These are phyloP conservation scores for Pichia sp. DNA, from an alignment of 1,139 yeast genomes.

Conservation along the genomic window DNA sequence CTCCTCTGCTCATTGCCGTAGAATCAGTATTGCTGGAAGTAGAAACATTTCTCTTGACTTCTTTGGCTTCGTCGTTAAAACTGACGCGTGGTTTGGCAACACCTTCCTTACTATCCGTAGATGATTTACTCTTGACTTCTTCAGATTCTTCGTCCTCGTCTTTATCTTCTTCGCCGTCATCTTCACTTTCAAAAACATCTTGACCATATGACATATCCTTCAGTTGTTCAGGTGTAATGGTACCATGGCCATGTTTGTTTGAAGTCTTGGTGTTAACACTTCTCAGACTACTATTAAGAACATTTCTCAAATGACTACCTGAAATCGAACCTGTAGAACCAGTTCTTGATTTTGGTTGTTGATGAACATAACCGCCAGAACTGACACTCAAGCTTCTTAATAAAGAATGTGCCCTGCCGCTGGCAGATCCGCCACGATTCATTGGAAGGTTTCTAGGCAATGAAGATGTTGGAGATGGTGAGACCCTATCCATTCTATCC, in stretches of 20 bases:
- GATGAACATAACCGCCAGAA: slow-evolving; percentile 1
- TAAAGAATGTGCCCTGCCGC: slow-evolving; percentile 13
- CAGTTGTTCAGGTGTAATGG: slow-evolving; percentile 22
- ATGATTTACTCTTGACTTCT: neutral
- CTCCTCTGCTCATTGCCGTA: neutral
- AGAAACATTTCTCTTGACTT: too few relatives aligned
- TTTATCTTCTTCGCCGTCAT: slow-evolving; percentile 34
- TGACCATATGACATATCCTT: slow-evolving; percentile 41
- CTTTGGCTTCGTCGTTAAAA: neutral
- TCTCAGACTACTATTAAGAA: slow-evolving; percentile 12
- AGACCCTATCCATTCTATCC: neutral
- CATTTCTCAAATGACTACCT: slow-evolving; percentile 10
- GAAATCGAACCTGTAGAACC: slow-evolving; percentile 15
- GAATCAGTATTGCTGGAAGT: neutral
- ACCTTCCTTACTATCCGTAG: neutral
- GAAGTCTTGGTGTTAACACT: neutral
- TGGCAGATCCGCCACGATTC: slow-evolving; percentile 1
- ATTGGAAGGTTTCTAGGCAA: neutral
- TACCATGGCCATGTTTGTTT: slow-evolving; percentile 4
- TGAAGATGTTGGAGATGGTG: slow-evolving; percentile 3
- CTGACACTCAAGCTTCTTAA: slow-evolving; percentile 13
- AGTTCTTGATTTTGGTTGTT: slow-evolving; percentile 12
- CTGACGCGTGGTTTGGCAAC: neutral
- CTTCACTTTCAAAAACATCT: slow-evolving; percentile 54
- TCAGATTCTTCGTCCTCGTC: neutral